Base-by-base conservation (phyloP, 192 early-diverging fungal genomes). In the Thoreauomyces humboldtii region DNA sequence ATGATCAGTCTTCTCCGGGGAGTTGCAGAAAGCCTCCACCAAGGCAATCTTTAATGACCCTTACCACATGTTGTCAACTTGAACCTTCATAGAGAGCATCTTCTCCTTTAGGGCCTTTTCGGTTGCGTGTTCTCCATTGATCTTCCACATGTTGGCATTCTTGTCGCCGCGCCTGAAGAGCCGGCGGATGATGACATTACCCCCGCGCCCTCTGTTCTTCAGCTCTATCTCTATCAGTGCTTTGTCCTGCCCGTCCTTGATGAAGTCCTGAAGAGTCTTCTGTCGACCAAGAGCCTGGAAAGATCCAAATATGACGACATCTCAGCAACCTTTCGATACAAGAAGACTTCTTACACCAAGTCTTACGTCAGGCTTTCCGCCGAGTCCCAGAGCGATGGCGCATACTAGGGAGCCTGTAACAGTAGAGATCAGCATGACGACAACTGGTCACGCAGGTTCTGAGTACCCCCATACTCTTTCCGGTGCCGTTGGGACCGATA, bases 381-480 rank as follows among this genome's bases (percentile, higher is more conserved):
- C 95, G 15, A 98, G 80, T 4, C 95, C 96, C n/a, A 98, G 74
- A 12, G 94, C 94, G 51, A 98, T 89, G 0, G 93, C 94, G 69
- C 94, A 96, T 1, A 98, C 94, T 35, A 96, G 88, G 0, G 93
- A 93, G n/a, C n/a, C n/a, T n/a, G n/a, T n/a, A n/a, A n/a, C n/a
- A n/a, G n/a, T n/a, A n/a, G n/a, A n/a, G n/a, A n/a, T n/a, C n/a
- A n/a, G n/a, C n/a, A n/a, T n/a, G n/a, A n/a, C n/a, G n/a, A n/a
- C n/a, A n/a, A n/a, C n/a, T n/a, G n/a, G n/a, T n/a, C n/a, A n/a
- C n/a, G n/a, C n/a, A n/a, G n/a, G n/a, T n/a, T n/a, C n/a, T n/a
- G n/a, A n/a, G n/a, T n/a, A n/a, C n/a, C n/a, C n/a, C n/a, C n/a
- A n/a, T n/a, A 38, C 87, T 90, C 67, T 99, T 99, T 45, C 96